phyloP scores from a whole-genome alignment of 148 eudicot genomes.

The Beta vulgaris region DNA sequence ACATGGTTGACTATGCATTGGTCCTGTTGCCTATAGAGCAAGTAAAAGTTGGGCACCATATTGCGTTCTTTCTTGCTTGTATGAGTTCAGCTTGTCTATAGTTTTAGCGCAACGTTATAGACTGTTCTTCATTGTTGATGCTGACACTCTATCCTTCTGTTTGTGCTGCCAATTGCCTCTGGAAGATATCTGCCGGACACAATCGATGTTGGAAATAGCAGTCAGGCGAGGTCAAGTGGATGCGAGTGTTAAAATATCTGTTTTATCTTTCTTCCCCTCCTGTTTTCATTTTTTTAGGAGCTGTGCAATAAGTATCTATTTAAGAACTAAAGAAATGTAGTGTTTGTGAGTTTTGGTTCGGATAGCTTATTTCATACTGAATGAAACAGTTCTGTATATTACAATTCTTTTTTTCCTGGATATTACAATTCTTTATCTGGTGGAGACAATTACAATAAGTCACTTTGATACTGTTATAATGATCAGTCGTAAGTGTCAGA shows the following conservation, averaged over 20 bases:
- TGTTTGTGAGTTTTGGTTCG: not conserved
- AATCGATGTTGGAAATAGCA: slow-evolving; percentile 74
- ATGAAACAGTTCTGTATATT: slow-evolving; percentile 9
- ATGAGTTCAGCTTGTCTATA: not conserved
- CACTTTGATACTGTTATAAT: not conserved
- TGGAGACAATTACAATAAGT: not conserved
- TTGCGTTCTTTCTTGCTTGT: not conserved
- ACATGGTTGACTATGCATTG: not conserved
- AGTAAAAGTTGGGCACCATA: not conserved
- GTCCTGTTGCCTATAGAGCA: not conserved
- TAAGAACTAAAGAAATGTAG: not conserved
- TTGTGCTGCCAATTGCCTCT: not conserved
- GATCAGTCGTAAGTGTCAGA: too few relatives aligned
- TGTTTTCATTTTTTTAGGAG: not conserved
- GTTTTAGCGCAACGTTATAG: not conserved
- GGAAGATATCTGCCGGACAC: slow-evolving; percentile 88
- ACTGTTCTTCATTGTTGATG: not conserved
- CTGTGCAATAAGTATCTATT: not conserved
- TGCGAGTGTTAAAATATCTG: slow-evolving; percentile 52
- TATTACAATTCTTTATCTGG: not conserved
- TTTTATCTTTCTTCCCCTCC: not conserved
- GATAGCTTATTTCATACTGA: not conserved
- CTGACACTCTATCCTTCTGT: not conserved
- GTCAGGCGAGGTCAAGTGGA: slow-evolving; percentile 65
- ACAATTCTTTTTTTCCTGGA: not conserved